phyloP scores from a whole-genome alignment of 2,329 filamentous ascomycete genomes.

The Diaporthe ampelina region DNA sequence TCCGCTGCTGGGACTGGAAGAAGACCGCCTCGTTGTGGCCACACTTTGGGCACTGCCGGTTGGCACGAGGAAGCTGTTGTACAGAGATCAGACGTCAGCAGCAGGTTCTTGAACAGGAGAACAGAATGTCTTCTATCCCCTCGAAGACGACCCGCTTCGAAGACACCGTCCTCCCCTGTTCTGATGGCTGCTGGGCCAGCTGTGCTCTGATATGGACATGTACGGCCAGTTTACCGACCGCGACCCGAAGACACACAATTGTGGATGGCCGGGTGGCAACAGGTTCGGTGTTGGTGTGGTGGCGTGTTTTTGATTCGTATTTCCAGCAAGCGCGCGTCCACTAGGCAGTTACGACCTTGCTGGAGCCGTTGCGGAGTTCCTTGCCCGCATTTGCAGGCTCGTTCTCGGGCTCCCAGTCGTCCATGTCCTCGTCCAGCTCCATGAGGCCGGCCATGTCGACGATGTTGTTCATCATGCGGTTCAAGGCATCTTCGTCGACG shows the following conservation, averaged over 20 bases:
- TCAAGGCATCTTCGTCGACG: conserved; percentile 47
- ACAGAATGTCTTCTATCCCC: conserved; percentile 40
- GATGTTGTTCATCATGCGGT: conserved; percentile 44
- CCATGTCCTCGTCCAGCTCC: conserved; percentile 40
- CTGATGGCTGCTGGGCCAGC: conserved; percentile 26
- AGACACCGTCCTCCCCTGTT: conserved; percentile 12
- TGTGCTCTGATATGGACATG: conserved; percentile 38
- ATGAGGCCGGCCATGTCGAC: conserved; percentile 38
- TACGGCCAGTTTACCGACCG: not conserved
- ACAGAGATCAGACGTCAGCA: conserved; percentile 59
- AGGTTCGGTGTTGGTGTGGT: not conserved
- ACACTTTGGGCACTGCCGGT: conserved; percentile 88
- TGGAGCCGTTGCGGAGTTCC: not conserved
- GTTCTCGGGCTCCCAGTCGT: conserved; percentile 41
- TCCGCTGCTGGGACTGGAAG: conserved; percentile 98
- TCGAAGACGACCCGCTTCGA: conserved; percentile 39
- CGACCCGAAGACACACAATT: not conserved
- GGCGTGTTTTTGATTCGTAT: not conserved
- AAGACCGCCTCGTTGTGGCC: conserved; percentile 92
- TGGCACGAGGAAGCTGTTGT: conserved; percentile 88
- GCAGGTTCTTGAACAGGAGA: conserved; percentile 46
- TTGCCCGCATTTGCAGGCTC: not conserved
- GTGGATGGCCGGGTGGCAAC: not conserved
- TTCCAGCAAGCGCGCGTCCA: not conserved
- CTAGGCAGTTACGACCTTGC: conserved; percentile 25